Conservation (phyloP, 345 rosid genomes). For the Raphanus sativus region DNA sequence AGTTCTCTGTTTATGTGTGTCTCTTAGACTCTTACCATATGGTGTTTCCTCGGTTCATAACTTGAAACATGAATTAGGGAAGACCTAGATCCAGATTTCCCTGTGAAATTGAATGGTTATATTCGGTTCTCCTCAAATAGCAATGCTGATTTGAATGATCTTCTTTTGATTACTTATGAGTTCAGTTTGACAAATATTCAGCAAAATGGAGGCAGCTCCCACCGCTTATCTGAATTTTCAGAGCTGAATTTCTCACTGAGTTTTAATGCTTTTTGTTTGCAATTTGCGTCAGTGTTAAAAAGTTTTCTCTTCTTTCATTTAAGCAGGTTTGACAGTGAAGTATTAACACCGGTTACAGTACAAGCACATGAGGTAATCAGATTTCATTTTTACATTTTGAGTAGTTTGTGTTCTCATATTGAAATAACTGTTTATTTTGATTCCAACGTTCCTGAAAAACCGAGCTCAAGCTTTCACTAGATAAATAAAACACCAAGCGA, state of each 20-base stretch:
- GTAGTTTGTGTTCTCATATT: not conserved
- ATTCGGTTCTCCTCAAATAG: not conserved
- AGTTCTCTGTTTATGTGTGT: not conserved
- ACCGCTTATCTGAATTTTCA: not conserved
- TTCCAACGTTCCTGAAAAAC: not conserved
- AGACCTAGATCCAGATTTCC: not conserved
- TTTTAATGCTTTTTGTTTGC: not conserved
- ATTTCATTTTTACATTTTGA: no score
- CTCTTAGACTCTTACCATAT: not conserved
- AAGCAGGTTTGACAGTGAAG: not conserved
- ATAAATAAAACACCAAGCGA: not conserved
- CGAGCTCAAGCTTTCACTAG: not conserved
- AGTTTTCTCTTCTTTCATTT: not conserved
- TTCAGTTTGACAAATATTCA: not conserved
- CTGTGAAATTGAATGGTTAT: not conserved
- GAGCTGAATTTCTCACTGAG: not conserved
- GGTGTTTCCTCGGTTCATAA: not conserved
- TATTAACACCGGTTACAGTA: not conserved
- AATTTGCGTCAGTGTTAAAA: not conserved
- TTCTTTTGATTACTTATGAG: not conserved
- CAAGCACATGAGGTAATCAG: not conserved
- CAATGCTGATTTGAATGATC: not conserved
- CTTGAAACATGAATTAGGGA: not conserved
- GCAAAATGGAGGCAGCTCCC: not conserved
- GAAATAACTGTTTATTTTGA: not conserved